A percentile compares a stretch with the other conserved stretches of the same genome.
Evolutionary conservation across 2,329 filamentous ascomycete species (phyloP).

Genomic region (Ophiosphaerella korrae): DNA sequence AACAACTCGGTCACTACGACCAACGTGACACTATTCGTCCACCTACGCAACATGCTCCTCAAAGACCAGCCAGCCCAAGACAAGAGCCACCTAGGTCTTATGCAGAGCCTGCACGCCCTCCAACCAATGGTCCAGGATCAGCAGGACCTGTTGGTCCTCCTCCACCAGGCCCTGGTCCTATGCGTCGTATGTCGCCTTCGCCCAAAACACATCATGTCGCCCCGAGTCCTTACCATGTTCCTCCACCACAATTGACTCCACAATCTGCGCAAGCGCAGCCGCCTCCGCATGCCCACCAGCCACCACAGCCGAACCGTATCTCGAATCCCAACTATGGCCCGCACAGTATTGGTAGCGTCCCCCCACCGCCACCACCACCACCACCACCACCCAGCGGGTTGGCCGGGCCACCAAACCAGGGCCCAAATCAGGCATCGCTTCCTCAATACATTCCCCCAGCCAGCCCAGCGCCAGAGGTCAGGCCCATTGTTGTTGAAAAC

Average conservation of each 20-base stretch:
- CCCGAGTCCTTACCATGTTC: slow-evolving; percentile 56
- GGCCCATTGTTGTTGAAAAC: slow-evolving; percentile 80
- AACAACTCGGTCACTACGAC: slow-evolving; percentile 82
- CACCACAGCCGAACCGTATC: slow-evolving; percentile 52
- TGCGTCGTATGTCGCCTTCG: slow-evolving; percentile 63
- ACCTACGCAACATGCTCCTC: slow-evolving; percentile 66
- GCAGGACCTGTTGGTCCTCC: slow-evolving; percentile 42
- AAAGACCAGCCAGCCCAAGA: slow-evolving; percentile 76
- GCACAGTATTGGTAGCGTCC: slow-evolving; percentile 42
- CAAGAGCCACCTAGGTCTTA: slow-evolving; percentile 74
- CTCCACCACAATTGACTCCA: slow-evolving; percentile 54
- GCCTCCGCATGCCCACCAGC: slow-evolving; percentile 36
- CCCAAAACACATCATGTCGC: slow-evolving; percentile 62
- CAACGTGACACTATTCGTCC: slow-evolving; percentile 74
- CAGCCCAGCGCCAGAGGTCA: slow-evolving; percentile 82
- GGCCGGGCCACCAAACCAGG: slow-evolving; percentile 59
- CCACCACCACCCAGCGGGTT: slow-evolving; percentile 60
- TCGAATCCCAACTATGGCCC: slow-evolving; percentile 55
- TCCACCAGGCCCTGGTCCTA: slow-evolving; percentile 45
- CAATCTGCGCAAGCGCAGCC: slow-evolving; percentile 58
- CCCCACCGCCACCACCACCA: slow-evolving; percentile 62
- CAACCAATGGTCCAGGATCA: slow-evolving; percentile 51
- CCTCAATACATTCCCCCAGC: slow-evolving; percentile 72
- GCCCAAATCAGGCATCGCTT: slow-evolving; percentile 55
- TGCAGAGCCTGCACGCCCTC: slow-evolving; percentile 66